phyloP scores from a whole-genome alignment of 2,329 filamentous ascomycete species.

The Sarocladium strictum region DNA sequence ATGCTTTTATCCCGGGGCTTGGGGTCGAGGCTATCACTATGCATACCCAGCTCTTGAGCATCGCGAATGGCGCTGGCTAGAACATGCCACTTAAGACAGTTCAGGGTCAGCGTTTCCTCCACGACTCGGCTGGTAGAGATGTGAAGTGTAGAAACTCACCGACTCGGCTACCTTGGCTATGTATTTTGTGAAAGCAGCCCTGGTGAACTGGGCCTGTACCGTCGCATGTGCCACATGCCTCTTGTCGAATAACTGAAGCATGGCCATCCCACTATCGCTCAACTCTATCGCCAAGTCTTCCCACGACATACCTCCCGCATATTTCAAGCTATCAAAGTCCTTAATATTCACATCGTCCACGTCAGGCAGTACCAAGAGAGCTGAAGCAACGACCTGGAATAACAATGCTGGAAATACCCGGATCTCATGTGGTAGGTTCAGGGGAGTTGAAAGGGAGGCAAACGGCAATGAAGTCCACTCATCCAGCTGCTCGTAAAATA shows the following conservation, averaged over 20 bases:
- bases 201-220: slow-evolving; percentile 51
- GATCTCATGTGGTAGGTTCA: slow-evolving; percentile 43
- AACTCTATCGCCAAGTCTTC: slow-evolving; percentile 56
- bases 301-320: slow-evolving; percentile 52
- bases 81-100: slow-evolving; percentile 41
- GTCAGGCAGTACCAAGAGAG: slow-evolving; percentile 46
- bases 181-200: slow-evolving; percentile 53
- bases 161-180: slow-evolving; percentile 53
- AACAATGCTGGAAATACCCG: slow-evolving; percentile 53
- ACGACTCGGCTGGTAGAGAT: too few species aligned
- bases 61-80: slow-evolving; percentile 53
- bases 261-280: slow-evolving; percentile 49
- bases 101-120: background rate
- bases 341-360: background rate
- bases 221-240: slow-evolving; percentile 48
- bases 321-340: slow-evolving; percentile 50
- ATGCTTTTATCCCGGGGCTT: slow-evolving; percentile 38
- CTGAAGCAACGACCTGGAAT: slow-evolving; percentile 51
- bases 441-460: slow-evolving; percentile 41
- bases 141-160: too few species aligned
- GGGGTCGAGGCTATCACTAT: slow-evolving; percentile 47
- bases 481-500: slow-evolving; percentile 44
- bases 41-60: slow-evolving; percentile 56
- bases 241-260: slow-evolving; percentile 51
- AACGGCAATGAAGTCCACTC: slow-evolving; percentile 52